Evolutionary conservation across 108 stramenopile genomes (phyloP).

Genomic region (Fragilariopsis cylindrus): DNA sequence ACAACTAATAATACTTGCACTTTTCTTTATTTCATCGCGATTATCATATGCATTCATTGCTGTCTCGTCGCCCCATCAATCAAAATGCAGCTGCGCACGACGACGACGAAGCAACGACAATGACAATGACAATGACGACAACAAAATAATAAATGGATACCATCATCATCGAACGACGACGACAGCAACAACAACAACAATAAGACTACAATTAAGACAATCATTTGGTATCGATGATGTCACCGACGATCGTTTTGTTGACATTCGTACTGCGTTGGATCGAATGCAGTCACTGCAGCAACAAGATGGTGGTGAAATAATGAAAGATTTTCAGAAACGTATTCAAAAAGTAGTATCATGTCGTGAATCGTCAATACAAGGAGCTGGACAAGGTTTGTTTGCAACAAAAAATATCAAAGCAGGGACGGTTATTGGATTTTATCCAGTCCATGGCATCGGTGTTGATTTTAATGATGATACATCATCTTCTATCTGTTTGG

Average conservation of each 20-base stretch:
- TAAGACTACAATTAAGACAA: neutral
- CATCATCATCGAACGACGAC: no score
- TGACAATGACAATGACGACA: no score
- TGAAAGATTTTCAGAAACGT: constrained; percentile 20
- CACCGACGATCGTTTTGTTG: constrained; percentile 5
- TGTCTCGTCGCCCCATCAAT: no score
- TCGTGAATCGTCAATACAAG: constrained; percentile 36
- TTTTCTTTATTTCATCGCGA: no score
- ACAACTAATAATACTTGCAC: no score
- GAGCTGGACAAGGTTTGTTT: constrained; percentile 57
- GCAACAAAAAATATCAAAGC: constrained; percentile 46
- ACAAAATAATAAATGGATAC: no score
- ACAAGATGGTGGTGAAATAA: neutral
- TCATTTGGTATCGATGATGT: constrained; percentile 7
- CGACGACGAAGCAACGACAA: no score
- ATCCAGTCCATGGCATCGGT: constrained; percentile 50
- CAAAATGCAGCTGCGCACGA: no score
- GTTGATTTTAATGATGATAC: constrained; percentile 20
- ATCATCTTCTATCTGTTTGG: constrained; percentile 10
- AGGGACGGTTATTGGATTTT: constrained; percentile 50
- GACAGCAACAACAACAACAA: no score
- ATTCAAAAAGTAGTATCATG: constrained; percentile 20
- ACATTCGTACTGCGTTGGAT: constrained; percentile 4
- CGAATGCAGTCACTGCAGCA: neutral
- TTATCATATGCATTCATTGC: no score